Evolutionary conservation across 2,329 filamentous ascomycete genomes (phyloP).

Genomic region (Colletotrichum sp.): DNA sequence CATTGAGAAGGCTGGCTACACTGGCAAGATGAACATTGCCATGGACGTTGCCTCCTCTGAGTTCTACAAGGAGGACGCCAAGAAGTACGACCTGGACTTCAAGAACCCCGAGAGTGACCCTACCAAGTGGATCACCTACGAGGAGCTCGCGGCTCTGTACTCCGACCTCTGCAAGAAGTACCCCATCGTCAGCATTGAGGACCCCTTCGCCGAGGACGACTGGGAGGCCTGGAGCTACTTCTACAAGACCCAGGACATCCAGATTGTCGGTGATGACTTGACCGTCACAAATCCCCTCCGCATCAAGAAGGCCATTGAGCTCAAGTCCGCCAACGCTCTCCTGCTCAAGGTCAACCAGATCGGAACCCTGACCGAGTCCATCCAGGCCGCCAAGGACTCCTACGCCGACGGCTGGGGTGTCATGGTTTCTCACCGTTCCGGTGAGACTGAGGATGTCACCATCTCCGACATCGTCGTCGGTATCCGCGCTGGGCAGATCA

Average conservation of each 20-base stretch:
- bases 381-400: constrained; percentile 98
- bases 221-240: constrained; percentile 99
- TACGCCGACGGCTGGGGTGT: constrained; percentile 96
- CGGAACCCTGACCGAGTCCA: constrained; percentile 96
- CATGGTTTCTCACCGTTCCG: constrained; percentile 99
- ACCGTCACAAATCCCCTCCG: constrained; percentile 98
- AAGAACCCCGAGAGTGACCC: constrained; percentile 99
- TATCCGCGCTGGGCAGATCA: constrained; percentile 97
- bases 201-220: constrained; percentile 99
- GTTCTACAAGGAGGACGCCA: constrained; percentile 96
- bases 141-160: constrained; percentile 94
- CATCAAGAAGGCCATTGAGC: constrained; percentile 99
- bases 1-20: constrained; percentile 95
- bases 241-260: constrained; percentile 98
- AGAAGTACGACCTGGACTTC: constrained; percentile 99
- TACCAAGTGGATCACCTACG: constrained; percentile 98
- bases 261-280: constrained; percentile 98
- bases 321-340: constrained; percentile 98
- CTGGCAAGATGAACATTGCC: constrained; percentile 94
- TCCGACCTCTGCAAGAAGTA: constrained; percentile 89
- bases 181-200: constrained; percentile 98
- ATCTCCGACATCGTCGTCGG: constrained; percentile 98
- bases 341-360: constrained; percentile 99
- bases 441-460: constrained; percentile 99
- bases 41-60: constrained; percentile 99